Base-by-base conservation (phyloP, 1,139 yeast species). In the Candida freyschussii region DNA sequence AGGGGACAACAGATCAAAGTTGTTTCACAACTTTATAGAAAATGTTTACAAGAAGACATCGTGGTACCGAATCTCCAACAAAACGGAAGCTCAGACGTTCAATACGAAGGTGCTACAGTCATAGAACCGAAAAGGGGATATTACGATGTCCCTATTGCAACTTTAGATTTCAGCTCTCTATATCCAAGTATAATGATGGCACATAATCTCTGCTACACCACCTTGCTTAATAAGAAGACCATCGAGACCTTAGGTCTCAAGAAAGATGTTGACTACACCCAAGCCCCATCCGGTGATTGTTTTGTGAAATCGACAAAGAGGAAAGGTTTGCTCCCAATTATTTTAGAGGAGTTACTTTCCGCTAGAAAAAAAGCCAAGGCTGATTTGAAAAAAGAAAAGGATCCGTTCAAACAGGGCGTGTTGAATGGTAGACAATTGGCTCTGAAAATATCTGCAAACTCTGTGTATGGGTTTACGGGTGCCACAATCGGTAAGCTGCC, bases 161-260 rank as follows among this genome's bases (percentile, higher is more conserved):
- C 99, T 0, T 68, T 93, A 47, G 99, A 93, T 78, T 93, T 93
- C 73, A 87, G 95, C 46, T 86, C 96, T 29, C 72, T 93, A 69
- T 93, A 93, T 59, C 99, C 99, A 6, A 85, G 96, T 40, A 93
- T 93, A 52, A 93, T 93, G 97, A 91, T 91, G 97, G 98, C 99
- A 0, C 99, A 93, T 57, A 93, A 93, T 57, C 66, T 93, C 39
- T 93, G 99, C 58, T 93, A 93, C 58, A 91, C 98, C 0, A 89
- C 98, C 0, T 63, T 91, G 26, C 60, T 91, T 33, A 82, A 75
- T 46, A 75, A 73, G 42, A 74, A 72, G 26, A 74, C 94, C 0
- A 82, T 87, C 24, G 74, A 77, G 26, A 69, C 83, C 29, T 68
- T 81, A 39, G 67, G 67, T 0, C 63, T 93, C 27, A 65, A 70